Conservation (phyloP, 805 yeast genomes). For the Ogataea nonfermentans region DNA sequence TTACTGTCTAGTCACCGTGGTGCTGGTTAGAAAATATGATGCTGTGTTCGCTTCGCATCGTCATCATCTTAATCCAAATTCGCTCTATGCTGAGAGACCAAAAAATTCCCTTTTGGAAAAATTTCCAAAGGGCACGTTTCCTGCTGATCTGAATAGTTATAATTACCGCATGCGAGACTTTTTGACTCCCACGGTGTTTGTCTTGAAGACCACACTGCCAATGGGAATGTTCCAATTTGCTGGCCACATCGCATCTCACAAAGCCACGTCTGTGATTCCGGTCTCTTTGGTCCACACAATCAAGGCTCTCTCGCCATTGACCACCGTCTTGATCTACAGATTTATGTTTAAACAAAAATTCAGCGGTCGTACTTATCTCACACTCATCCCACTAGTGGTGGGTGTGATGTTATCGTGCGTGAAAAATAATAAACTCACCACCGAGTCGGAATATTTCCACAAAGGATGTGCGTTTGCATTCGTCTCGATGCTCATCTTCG, state of each 20-base stretch:
- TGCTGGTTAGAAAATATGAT: slow-evolving; percentile 26
- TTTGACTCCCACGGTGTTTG: slow-evolving; percentile 50
- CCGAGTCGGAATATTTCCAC: slow-evolving; percentile 29
- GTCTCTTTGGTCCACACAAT: slow-evolving; percentile 95
- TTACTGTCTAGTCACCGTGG: slow-evolving; percentile 46
- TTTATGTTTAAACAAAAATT: slow-evolving; percentile 57
- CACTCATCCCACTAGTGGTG: slow-evolving; percentile 71
- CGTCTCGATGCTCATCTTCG: slow-evolving; percentile 64
- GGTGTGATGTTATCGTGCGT: slow-evolving; percentile 87
- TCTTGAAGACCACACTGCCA: slow-evolving; percentile 73
- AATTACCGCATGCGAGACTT: slow-evolving; percentile 38
- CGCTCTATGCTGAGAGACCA: slow-evolving; percentile 28
- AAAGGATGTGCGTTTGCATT: slow-evolving; percentile 52
- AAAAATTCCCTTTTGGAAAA: slow-evolving; percentile 21
- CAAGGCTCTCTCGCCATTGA: slow-evolving; percentile 86
- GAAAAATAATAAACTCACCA: slow-evolving; percentile 32
- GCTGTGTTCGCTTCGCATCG: slow-evolving; percentile 35
- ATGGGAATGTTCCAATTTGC: slow-evolving; percentile 93
- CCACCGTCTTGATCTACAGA: slow-evolving; percentile 80
- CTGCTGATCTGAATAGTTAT: slow-evolving; percentile 34
- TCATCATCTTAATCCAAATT: slow-evolving; percentile 34
- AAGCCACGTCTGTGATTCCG: slow-evolving; percentile 88
- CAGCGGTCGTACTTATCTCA: slow-evolving; percentile 64
- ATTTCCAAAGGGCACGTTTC: slow-evolving; percentile 53
- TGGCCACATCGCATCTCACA: slow-evolving; percentile 89